Evolutionary conservation across 2,329 filamentous ascomycete species (phyloP).

Genomic region (Cercospora nicotianae): DNA sequence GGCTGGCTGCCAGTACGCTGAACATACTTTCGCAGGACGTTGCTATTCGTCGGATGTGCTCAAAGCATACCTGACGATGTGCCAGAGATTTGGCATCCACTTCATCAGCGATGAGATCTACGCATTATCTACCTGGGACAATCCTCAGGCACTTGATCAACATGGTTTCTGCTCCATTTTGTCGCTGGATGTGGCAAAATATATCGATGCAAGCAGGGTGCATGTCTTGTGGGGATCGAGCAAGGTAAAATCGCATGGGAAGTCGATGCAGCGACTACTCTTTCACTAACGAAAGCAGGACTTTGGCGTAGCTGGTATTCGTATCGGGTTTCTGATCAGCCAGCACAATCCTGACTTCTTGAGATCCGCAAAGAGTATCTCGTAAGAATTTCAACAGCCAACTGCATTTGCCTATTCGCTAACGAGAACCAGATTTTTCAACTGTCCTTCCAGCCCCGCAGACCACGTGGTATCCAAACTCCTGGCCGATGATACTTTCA

Average conservation of each 20-base stretch:
- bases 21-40: not conserved
- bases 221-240: not conserved
- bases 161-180: no score
- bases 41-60: not conserved
- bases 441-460: not conserved
- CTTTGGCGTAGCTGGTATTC: not conserved
- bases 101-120: not conserved
- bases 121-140: not conserved
- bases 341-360: not conserved
- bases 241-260: no score
- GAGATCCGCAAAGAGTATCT: not conserved
- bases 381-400: not conserved
- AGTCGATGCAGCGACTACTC: no score
- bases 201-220: not conserved
- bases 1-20: no score
- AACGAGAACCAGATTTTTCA: not conserved
- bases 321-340: not conserved
- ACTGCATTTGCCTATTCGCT: no score
- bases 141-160: not conserved
- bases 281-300: not conserved
- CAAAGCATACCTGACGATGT: not conserved
- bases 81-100: not conserved
- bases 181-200: not conserved
- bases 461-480: not conserved
- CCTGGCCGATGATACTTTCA: not conserved